Percentiles rank a stretch among this genome's conserved stretches.
Evolutionary conservation across 495 filamentous ascomycete genomes (phyloP).

Genomic region (Podospora pseudoanserina): DNA sequence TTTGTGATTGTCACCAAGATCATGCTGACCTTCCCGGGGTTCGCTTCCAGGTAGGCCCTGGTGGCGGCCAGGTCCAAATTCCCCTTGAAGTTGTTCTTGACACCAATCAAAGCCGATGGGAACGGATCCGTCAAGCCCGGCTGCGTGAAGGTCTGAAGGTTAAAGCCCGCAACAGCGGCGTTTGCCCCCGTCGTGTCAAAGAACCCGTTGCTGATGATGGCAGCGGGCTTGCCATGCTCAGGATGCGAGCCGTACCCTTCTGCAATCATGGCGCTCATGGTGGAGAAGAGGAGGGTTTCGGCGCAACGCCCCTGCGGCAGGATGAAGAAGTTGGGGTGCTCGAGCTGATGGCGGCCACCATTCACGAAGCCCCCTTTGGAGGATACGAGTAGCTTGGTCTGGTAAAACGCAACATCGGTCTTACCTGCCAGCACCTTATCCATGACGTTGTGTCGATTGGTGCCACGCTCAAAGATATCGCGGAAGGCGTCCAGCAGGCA

Average conservation of each 20-base stretch:
- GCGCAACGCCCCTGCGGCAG: constrained; percentile 9
- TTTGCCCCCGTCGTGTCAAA: constrained; percentile 8
- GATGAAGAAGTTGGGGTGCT: constrained; percentile 11
- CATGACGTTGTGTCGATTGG: neutral
- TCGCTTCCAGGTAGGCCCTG: neutral
- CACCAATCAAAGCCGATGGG: neutral
- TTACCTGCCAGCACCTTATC: constrained; percentile 5
- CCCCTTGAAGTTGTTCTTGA: constrained; percentile 9
- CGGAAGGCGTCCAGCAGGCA: constrained; percentile 8
- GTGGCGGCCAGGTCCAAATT: constrained; percentile 7
- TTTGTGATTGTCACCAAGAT: constrained; percentile 6
- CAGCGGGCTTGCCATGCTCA: neutral
- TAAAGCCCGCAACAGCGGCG: neutral
- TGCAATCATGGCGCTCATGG: constrained; percentile 3
- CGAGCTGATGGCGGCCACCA: constrained; percentile 8
- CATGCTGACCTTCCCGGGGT: neutral
- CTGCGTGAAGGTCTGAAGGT: constrained; percentile 5
- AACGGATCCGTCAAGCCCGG: constrained; percentile 7
- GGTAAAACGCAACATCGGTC: constrained; percentile 6
- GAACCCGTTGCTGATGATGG: constrained; percentile 9
- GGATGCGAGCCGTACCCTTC: neutral
- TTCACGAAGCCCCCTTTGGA: constrained; percentile 2
- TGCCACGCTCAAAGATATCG: constrained; percentile 7
- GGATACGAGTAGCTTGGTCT: constrained; percentile 4
- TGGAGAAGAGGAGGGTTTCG: constrained; percentile 6